Base-by-base conservation (phyloP, 306 rosid species). In the Vicia faba region DNA sequence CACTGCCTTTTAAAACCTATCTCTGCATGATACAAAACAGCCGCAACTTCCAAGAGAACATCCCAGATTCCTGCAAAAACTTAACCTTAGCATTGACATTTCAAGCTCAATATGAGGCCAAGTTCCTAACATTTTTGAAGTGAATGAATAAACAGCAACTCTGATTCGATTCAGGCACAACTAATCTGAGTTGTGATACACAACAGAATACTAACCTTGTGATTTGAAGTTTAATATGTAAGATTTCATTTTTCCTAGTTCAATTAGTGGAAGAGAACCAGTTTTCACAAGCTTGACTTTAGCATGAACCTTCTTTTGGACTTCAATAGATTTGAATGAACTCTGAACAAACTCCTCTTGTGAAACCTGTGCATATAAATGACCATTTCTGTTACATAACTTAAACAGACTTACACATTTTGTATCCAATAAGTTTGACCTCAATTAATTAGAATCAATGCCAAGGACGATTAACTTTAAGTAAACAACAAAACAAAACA, bases 161-260 rank as follows among this genome's bases (percentile, higher is more conserved):
- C 14, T 25, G 26, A 69, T 35, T 61, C 19, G 43, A 54, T 64
- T 58, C 65, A 76, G 23, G 48, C n/a, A 12, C 35, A 56, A 68
- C 57, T 49, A 28, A 73, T 31, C 23, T 15, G 53, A 68, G 73
- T 45, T 65, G 3, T 31, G 35, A 4, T 49, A 20, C 33, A 23
- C 20, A 60, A 62, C 53, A 49, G 20, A 77, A 69, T 56, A 75
- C 78, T 58, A 58, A 85, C 81, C 95, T 75, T 79, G 82, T 5
- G 82, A 75, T 58, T 82, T 82, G 61, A 80, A 79, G 80, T 83
- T 88, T 72, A 93, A 61, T 69, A 93, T 69, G 61, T 19, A 79
- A 36, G 95, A 66, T 79, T 89, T 89, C 75, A 88, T 64, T 74
- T 74, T 88, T 69, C 98, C 95, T 19, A 89, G 82, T 82, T 93